Evolutionary conservation across 179 eudicot species (phyloP).

Genomic region (Beta corolliflora): DNA sequence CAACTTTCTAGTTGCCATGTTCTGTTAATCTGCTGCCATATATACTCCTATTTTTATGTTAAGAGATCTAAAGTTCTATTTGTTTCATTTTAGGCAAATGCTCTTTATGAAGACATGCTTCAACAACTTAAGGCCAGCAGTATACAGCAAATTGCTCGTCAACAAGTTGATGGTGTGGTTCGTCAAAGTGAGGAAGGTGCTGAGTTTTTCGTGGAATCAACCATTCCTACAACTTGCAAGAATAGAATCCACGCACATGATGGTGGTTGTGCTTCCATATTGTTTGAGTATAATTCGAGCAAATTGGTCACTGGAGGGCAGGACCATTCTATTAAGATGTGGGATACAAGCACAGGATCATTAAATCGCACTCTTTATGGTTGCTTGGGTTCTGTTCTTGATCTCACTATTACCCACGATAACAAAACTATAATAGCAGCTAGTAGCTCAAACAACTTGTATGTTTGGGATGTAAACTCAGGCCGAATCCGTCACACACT

Average conservation of each 20-base stretch:
- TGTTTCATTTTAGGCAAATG: slow-evolving; percentile 59
- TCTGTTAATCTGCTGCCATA: background rate
- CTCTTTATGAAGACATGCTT: slow-evolving; percentile 76
- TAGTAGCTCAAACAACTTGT: slow-evolving; percentile 77
- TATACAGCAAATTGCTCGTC: slow-evolving; percentile 77
- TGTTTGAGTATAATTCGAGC: slow-evolving; percentile 70
- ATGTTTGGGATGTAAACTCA: slow-evolving; percentile 75
- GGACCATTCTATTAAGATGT: slow-evolving; percentile 74
- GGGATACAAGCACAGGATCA: slow-evolving; percentile 79
- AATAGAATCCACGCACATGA: slow-evolving; percentile 79
- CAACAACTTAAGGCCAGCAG: slow-evolving; percentile 58
- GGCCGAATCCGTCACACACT: slow-evolving; percentile 84
- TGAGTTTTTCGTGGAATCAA: slow-evolving; percentile 69
- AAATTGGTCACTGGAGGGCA: slow-evolving; percentile 87
- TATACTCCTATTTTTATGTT: background rate
- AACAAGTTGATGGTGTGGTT: slow-evolving; percentile 95
- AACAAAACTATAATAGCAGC: slow-evolving; percentile 82
- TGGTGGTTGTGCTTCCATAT: slow-evolving; percentile 84
- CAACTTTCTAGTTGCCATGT: background rate
- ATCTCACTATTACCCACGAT: slow-evolving; percentile 76
- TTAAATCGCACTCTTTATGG: slow-evolving; percentile 59
- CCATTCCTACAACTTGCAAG: slow-evolving; percentile 58
- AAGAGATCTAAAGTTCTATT: background rate
- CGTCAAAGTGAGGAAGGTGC: slow-evolving; percentile 94
- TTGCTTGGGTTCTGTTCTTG: slow-evolving; percentile 83